Evolutionary conservation across 2,329 filamentous ascomycete species (phyloP).

Genomic region (Myriangium duriaei): DNA sequence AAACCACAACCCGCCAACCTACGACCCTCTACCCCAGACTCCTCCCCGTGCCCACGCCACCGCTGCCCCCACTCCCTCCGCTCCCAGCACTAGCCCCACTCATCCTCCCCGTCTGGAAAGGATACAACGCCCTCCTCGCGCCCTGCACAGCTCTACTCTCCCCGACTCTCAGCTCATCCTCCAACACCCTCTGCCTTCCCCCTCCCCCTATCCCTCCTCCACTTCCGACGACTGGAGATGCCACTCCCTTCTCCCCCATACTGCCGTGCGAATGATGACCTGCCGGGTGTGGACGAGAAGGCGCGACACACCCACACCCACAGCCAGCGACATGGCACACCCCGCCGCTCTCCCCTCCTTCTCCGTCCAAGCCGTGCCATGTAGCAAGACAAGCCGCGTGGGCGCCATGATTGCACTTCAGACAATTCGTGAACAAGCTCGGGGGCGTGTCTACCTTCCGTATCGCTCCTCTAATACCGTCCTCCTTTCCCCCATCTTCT

Average conservation of each 20-base stretch:
- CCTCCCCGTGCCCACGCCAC: too few relatives aligned
- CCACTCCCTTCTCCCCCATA: too few relatives aligned
- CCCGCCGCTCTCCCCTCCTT: slow-evolving; percentile 13
- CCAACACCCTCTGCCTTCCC: slow-evolving; percentile 23
- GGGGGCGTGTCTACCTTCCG: slow-evolving; percentile 13
- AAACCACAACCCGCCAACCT: too few relatives aligned
- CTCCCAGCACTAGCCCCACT: slow-evolving; percentile 2
- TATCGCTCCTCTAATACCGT: neutral
- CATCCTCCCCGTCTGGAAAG: slow-evolving; percentile 2
- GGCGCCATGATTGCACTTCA: slow-evolving; percentile 48
- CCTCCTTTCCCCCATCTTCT: neutral
- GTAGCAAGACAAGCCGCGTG: slow-evolving; percentile 45
- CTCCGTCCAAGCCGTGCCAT: slow-evolving; percentile 38
- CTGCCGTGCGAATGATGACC: neutral
- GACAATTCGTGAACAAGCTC: slow-evolving; percentile 43
- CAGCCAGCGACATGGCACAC: slow-evolving; percentile 5
- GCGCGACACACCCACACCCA: slow-evolving; percentile 3
- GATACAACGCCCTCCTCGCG: slow-evolving; percentile 23
- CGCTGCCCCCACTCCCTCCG: slow-evolving; percentile 4
- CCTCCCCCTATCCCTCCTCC: slow-evolving; percentile 26
- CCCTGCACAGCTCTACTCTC: slow-evolving; percentile 32
- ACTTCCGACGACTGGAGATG: too few relatives aligned
- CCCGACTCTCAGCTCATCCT: slow-evolving; percentile 30
- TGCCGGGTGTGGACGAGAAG: neutral
- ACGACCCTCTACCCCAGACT: too few relatives aligned